Conservation (phyloP, 768 basidiomycete species). For the Pholiota microspora region DNA sequence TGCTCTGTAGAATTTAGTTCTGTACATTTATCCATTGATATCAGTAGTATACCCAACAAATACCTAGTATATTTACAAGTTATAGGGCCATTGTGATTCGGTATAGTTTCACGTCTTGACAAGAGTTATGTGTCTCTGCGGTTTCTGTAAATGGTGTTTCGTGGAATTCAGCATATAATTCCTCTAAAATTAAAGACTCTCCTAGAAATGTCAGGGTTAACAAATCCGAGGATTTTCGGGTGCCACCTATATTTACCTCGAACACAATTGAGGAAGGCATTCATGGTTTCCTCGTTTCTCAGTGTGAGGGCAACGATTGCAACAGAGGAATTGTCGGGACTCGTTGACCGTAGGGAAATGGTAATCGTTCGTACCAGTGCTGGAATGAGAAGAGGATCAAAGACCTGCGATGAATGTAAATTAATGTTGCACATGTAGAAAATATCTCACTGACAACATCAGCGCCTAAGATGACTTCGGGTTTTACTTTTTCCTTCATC, state of each 20-base stretch:
- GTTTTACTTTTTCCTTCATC: slow-evolving; percentile 40
- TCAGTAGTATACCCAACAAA: not conserved
- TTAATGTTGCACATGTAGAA: not conserved
- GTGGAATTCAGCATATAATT: slow-evolving; percentile 12
- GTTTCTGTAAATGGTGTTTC: slow-evolving; percentile 18
- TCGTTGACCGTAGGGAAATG: slow-evolving; percentile 36
- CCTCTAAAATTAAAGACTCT: slow-evolving; percentile 12
- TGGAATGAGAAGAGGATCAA: slow-evolving; percentile 61
- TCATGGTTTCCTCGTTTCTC: slow-evolving; percentile 54
- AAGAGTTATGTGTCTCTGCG: slow-evolving; percentile 31
- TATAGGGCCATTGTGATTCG: slow-evolving; percentile 27
- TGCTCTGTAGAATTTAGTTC: not conserved
- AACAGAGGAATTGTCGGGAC: slow-evolving; percentile 10
- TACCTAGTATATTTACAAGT: no score
- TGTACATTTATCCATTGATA: not conserved
- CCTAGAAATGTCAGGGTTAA: slow-evolving; percentile 4
- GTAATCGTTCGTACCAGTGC: slow-evolving; percentile 50
- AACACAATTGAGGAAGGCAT: slow-evolving; percentile 39
- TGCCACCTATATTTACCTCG: slow-evolving; percentile 23
- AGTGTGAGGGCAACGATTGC: slow-evolving; percentile 54
- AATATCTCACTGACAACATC: slow-evolving; percentile 46
- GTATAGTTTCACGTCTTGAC: slow-evolving; percentile 43
- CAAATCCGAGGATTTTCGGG: no score
- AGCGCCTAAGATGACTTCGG: slow-evolving; percentile 68
- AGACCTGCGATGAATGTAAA: slow-evolving; percentile 45